A percentile compares a stretch with the other conserved stretches of the same genome.
Conservation (phyloP, 768 basidiomycete species). For the Antrodiella citrinella region DNA sequence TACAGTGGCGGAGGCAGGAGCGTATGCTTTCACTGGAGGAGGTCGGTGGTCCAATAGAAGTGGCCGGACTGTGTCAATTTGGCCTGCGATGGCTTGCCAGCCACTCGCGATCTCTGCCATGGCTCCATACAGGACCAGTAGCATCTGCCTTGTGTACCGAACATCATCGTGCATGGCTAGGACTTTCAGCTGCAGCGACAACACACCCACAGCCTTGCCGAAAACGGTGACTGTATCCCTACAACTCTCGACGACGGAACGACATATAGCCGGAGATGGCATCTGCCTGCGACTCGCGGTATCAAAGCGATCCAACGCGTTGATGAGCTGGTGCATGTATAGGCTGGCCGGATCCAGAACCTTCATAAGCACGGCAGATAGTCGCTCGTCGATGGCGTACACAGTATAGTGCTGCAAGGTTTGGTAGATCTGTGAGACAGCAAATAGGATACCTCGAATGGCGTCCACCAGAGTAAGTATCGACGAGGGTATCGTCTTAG, state of each 20-base stretch:
- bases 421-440: conserved; percentile 85
- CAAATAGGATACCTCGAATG: conserved; percentile 88
- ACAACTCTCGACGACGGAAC: conserved; percentile 74
- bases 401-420: conserved; percentile 82
- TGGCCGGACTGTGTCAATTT: conserved; percentile 62
- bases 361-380: conserved; percentile 72
- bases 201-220: conserved; percentile 78
- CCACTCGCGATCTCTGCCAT: conserved; percentile 80
- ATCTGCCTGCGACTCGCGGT: conserved; percentile 57
- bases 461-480: conserved; percentile 73
- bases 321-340: conserved; percentile 79
- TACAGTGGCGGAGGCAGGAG: conserved; percentile 17
- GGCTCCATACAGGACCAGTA: conserved; percentile 83
- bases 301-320: conserved; percentile 88
- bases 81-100: conserved; percentile 72
- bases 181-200: conserved; percentile 75
- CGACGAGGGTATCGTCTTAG: conserved; percentile 60
- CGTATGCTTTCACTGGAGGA: conserved; percentile 24
- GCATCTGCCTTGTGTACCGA: conserved; percentile 80
- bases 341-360: conserved; percentile 79
- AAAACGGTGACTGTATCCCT: conserved; percentile 79
- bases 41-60: conserved; percentile 43
- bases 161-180: conserved; percentile 67
- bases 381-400: conserved; percentile 74
- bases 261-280: conserved; percentile 68